Conservation (phyloP, 768 basidiomycete genomes). For the Mycena galericulata region DNA sequence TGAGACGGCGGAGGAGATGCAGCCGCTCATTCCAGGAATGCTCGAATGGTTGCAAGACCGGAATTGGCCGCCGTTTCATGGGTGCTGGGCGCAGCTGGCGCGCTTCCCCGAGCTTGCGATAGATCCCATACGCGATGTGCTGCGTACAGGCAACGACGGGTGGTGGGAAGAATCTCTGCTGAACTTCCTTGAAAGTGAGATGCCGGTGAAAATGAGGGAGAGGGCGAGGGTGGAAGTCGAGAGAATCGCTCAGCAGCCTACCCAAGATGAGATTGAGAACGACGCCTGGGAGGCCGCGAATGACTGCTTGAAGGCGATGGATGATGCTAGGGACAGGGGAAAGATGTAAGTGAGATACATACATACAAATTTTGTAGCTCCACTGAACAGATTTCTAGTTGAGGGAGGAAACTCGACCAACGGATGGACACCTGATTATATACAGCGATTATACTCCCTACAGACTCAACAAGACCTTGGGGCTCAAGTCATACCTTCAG, state of each 20-base stretch:
- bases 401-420: no score
- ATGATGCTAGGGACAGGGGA: background rate
- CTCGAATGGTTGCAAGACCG: constrained; percentile 20
- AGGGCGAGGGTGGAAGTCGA: constrained; percentile 7
- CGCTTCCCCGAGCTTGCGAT: constrained; percentile 17
- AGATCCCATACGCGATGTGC: constrained; percentile 16
- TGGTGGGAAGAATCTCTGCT: constrained; percentile 3
- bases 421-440: no score
- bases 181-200: background rate
- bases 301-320: constrained; percentile 8
- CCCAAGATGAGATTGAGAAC: constrained; percentile 11
- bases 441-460: no score
- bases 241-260: constrained; percentile 11
- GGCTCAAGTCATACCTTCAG: no score
- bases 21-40: constrained; percentile 1
- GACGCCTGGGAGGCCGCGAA: background rate
- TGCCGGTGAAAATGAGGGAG: background rate
- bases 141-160: constrained; percentile 14
- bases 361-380: no score
- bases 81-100: constrained; percentile 6
- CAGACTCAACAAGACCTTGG: no score
- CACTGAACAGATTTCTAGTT: no score
- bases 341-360: constrained; percentile 10
- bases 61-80: constrained; percentile 10
- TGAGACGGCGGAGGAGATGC: constrained; percentile 18